Conservation (phyloP, 768 basidiomycete genomes). For the Trametes gibbosa region DNA sequence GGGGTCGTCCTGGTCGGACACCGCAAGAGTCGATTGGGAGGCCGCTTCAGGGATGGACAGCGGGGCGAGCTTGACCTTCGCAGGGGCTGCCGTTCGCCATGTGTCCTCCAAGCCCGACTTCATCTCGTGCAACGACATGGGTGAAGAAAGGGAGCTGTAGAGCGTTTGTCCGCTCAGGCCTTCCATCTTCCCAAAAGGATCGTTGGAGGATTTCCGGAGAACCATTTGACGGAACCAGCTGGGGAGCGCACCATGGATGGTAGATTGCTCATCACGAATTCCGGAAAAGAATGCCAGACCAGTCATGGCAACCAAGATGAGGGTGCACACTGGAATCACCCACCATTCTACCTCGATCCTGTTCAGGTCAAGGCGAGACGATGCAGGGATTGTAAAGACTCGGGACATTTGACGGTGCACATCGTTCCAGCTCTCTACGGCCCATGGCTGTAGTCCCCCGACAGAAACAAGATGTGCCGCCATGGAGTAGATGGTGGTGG, state of each 20-base stretch:
- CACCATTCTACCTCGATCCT: conserved; percentile 18
- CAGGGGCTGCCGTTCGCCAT: neutral
- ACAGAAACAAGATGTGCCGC: conserved; percentile 12
- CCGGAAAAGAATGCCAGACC: conserved; percentile 6
- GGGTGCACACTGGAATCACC: conserved; percentile 15
- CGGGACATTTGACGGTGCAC: conserved; percentile 24
- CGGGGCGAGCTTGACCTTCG: conserved; percentile 14
- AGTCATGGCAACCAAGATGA: conserved; percentile 14
- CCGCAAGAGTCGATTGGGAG: conserved; percentile 9
- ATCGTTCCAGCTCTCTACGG: conserved; percentile 16
- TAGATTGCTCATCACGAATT: conserved; percentile 13
- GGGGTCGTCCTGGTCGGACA: conserved; percentile 22
- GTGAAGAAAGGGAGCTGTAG: conserved; percentile 14
- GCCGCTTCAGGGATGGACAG: conserved; percentile 10
- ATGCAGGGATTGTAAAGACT: conserved; percentile 14
- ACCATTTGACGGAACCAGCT: conserved; percentile 14
- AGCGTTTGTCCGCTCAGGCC: conserved; percentile 15
- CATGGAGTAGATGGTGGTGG: conserved; percentile 20
- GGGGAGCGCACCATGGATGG: conserved; percentile 8
- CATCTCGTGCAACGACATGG: conserved; percentile 18
- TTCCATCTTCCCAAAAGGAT: neutral
- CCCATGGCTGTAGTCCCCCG: conserved; percentile 23
- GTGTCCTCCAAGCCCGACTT: conserved; percentile 24
- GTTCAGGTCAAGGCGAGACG: neutral
- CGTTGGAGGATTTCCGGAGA: conserved; percentile 5